Conservation (phyloP, 2,329 filamentous ascomycete genomes). For the Torrubiella hemipterigena region DNA sequence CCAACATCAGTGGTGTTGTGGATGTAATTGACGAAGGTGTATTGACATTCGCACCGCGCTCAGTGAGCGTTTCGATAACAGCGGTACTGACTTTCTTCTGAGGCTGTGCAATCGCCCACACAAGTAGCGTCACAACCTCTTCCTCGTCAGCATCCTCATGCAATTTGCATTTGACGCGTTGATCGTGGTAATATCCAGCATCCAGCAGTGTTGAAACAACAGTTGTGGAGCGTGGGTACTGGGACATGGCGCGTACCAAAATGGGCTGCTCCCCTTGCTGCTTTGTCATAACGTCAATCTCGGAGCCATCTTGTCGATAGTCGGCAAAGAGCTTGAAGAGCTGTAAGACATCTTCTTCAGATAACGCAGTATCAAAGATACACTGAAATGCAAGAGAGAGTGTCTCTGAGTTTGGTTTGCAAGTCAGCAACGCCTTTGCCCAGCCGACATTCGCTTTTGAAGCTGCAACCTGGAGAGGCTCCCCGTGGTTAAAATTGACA, state of each 20-base stretch:
- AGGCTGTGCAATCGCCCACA: conserved; percentile 50
- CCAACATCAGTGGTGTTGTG: conserved; percentile 46
- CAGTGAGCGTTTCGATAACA: conserved; percentile 45
- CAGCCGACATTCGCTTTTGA: conserved; percentile 36
- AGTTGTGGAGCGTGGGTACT: conserved; percentile 40
- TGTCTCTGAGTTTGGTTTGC: conserved; percentile 35
- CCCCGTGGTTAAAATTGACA: conserved; percentile 39
- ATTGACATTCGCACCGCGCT: conserved; percentile 40
- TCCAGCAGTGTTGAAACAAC: conserved; percentile 42
- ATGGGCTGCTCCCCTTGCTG: conserved; percentile 32
- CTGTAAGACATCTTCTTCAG: conserved; percentile 36
- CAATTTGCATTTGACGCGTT: conserved; percentile 29
- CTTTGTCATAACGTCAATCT: conserved; percentile 37
- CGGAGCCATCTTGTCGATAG: conserved; percentile 31
- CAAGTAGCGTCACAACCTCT: conserved; percentile 40
- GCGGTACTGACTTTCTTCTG: conserved; percentile 49
- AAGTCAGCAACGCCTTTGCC: conserved; percentile 35
- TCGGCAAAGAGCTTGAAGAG: conserved; percentile 40
- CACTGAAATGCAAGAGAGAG: conserved; percentile 42
- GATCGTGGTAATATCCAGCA: conserved; percentile 48
- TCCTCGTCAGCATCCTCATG: conserved; percentile 38
- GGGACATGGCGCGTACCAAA: conserved; percentile 38
- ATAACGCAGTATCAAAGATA: conserved; percentile 38
- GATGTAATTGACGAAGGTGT: conserved; percentile 38
- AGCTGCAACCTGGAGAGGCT: conserved; percentile 41